Conservation (phyloP, 2,329 filamentous ascomycete genomes). For the Aspergillus intermedius region DNA sequence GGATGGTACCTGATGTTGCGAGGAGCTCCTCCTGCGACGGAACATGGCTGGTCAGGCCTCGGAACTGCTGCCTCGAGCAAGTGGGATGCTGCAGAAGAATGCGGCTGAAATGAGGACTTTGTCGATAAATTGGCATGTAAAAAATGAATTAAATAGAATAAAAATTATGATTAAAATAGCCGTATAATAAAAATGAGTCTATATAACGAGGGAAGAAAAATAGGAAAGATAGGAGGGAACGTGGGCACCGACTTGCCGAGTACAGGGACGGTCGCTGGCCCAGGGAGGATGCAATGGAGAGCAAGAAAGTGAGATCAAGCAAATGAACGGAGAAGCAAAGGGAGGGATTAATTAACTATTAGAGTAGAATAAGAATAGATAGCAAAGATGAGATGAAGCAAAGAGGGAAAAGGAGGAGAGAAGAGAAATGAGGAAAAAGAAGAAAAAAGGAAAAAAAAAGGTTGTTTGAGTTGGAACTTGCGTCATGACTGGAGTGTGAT, state of each 20-base stretch:
- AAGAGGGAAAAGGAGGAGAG: not conserved
- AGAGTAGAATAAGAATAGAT: too few relatives aligned
- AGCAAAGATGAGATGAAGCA: not conserved
- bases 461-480: not conserved
- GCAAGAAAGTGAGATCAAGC: not conserved
- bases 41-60: constrained; percentile 29
- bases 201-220: not conserved
- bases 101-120: not conserved
- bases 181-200: not conserved
- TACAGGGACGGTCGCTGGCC: too few relatives aligned
- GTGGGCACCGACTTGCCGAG: too few relatives aligned
- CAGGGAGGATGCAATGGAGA: not conserved
- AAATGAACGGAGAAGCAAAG: not conserved
- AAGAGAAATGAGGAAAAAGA: not conserved
- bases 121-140: not conserved
- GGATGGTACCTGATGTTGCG: constrained; percentile 31
- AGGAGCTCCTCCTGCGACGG: constrained; percentile 35
- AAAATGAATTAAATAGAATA: not conserved
- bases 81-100: not conserved
- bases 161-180: not conserved
- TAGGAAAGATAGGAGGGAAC: constrained; percentile 2
- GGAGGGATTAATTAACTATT: not conserved
- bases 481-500: not conserved
- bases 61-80: not conserved
- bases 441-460: not conserved